Conservation (phyloP, 306 rosid species). For the Castanea sativa region DNA sequence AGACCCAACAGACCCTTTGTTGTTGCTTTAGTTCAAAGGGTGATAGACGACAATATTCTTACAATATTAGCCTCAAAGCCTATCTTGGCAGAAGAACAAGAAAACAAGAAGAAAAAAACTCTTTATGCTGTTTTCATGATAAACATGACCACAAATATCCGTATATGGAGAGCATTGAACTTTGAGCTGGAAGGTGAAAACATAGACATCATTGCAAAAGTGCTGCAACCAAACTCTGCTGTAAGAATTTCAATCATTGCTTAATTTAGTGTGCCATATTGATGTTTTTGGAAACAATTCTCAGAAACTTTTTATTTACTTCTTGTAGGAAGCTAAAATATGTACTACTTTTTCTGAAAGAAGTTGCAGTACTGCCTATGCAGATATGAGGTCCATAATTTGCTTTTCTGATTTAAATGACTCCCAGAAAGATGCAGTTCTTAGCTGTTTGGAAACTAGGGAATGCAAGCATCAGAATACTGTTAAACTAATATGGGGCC, state of each 20-base stretch:
- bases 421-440: constrained; percentile 41
- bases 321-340: constrained; percentile 35
- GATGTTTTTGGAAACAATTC: not conserved
- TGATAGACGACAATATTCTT: not conserved
- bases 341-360: constrained; percentile 10
- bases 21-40: constrained; percentile 23
- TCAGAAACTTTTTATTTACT: not conserved
- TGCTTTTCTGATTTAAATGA: constrained; percentile 36
- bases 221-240: constrained; percentile 30
- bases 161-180: constrained; percentile 24
- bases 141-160: constrained; percentile 34
- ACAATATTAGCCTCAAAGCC: constrained; percentile 19
- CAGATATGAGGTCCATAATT: constrained; percentile 3
- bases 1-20: constrained; percentile 22
- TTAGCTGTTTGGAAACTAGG: constrained; percentile 32
- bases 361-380: not conserved
- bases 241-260: constrained; percentile 29
- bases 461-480: constrained; percentile 24
- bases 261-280: not conserved
- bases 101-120: not conserved
- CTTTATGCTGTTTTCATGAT: constrained; percentile 19
- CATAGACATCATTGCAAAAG: constrained; percentile 23
- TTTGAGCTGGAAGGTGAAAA: not conserved
- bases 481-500: constrained; percentile 62
- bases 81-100: not conserved